Evolutionary conservation across 257 asterid species (phyloP).

Genomic region (Solanum habrochaites): DNA sequence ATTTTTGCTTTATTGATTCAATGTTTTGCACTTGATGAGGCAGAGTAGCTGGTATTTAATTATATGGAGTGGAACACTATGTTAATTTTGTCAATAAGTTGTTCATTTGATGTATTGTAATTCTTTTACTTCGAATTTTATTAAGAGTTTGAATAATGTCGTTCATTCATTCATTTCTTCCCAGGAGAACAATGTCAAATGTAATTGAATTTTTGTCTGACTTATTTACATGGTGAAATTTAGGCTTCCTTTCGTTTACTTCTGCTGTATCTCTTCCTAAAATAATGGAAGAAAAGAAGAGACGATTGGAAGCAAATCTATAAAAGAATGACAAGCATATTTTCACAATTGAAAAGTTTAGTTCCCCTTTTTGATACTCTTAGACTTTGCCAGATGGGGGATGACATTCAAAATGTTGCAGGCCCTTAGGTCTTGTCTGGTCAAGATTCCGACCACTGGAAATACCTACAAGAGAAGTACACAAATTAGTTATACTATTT

Average conservation of each 20-base stretch:
- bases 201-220: background rate
- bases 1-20: background rate
- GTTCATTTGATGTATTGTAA: background rate
- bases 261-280: background rate
- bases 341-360: slow-evolving; percentile 6
- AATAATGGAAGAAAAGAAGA: background rate
- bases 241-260: background rate
- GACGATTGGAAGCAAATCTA: background rate
- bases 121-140: background rate
- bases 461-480: slow-evolving; percentile 29
- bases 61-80: background rate
- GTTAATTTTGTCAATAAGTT: background rate
- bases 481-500: slow-evolving; percentile 9
- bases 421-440: slow-evolving; percentile 86
- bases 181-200: background rate
- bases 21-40: background rate
- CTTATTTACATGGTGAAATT: background rate
- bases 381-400: slow-evolving; percentile 53
- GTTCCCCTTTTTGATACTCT: slow-evolving; percentile 35
- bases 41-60: background rate
- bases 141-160: background rate
- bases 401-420: slow-evolving; percentile 67
- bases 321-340: background rate
- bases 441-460: slow-evolving; percentile 82
- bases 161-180: background rate